A percentile compares a stretch with the other conserved stretches of the same genome.
Conservation (phyloP, 768 basidiomycete genomes). For the Cubamyces lactineus region DNA sequence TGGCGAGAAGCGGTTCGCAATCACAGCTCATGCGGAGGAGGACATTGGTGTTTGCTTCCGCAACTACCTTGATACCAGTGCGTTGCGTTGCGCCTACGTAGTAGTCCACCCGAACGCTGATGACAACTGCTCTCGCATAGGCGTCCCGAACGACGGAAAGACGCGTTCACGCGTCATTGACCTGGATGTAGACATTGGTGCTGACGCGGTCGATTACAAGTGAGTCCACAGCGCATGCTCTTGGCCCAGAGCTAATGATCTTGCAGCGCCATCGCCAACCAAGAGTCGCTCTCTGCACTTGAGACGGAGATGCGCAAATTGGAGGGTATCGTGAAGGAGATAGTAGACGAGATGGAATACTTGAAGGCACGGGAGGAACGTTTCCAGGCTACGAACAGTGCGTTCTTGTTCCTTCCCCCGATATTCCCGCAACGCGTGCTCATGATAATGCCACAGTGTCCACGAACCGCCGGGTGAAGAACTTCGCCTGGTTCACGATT, state of each 20-base stretch:
- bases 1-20: conserved; percentile 88
- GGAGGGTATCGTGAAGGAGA: conserved; percentile 92
- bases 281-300: conserved; percentile 92
- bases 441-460: conserved; percentile 59
- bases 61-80: conserved; percentile 77
- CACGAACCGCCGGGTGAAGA: conserved; percentile 89
- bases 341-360: conserved; percentile 91
- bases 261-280: conserved; percentile 93
- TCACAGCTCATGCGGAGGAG: conserved; percentile 91
- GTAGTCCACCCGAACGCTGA: not conserved
- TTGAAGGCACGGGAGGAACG: conserved; percentile 87
- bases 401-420: conserved; percentile 35
- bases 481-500: conserved; percentile 90
- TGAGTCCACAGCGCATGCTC: conserved; percentile 42
- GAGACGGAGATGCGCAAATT: conserved; percentile 99
- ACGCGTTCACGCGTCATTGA: conserved; percentile 75
- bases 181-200: conserved; percentile 96
- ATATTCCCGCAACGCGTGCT: not conserved
- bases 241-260: conserved; percentile 4
- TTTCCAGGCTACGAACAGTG: conserved; percentile 89
- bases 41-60: conserved; percentile 96
- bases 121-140: conserved; percentile 34
- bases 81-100: conserved; percentile 35
- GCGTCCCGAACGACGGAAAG: conserved; percentile 48
- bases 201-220: conserved; percentile 99